Conservation (phyloP, 768 basidiomycete genomes). For the Leccinum rimulosum region DNA sequence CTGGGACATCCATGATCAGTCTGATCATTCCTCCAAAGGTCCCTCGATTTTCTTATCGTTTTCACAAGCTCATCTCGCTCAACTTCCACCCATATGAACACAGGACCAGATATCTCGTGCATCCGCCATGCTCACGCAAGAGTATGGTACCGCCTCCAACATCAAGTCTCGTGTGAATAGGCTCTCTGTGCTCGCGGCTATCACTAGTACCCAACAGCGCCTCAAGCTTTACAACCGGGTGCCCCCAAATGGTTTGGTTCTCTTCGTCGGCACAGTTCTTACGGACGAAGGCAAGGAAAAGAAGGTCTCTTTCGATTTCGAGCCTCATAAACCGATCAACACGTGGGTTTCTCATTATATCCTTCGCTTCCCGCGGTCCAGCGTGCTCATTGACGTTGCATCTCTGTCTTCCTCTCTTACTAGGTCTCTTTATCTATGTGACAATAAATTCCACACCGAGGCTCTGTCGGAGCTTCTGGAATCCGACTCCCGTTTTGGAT, state of each 20-base stretch:
- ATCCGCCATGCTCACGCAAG: conserved; percentile 95
- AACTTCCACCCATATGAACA: conserved; percentile 1
- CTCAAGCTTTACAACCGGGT: conserved; percentile 96
- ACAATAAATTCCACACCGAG: conserved; percentile 99
- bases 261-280: conserved; percentile 96
- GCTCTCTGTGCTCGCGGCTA: conserved; percentile 95
- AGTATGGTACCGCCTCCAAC: conserved; percentile 98
- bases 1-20: conserved; percentile 98
- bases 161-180: conserved; percentile 99
- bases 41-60: conserved; percentile 20
- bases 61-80: background rate
- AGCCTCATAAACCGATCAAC: conserved; percentile 98
- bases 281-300: conserved; percentile 99
- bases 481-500: conserved; percentile 96
- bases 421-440: conserved; percentile 96
- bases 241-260: conserved; percentile 93
- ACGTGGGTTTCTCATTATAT: conserved; percentile 56
- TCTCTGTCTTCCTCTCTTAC: conserved; percentile 3
- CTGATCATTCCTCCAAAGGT: conserved; percentile 95
- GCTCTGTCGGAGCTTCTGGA: conserved; percentile 95
- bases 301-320: conserved; percentile 98
- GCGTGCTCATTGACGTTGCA: background rate
- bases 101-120: conserved; percentile 94
- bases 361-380: background rate
- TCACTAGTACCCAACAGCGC: conserved; percentile 96